Evolutionary conservation across 2,329 filamentous ascomycete species (phyloP).

Genomic region (Exophiala sp.): DNA sequence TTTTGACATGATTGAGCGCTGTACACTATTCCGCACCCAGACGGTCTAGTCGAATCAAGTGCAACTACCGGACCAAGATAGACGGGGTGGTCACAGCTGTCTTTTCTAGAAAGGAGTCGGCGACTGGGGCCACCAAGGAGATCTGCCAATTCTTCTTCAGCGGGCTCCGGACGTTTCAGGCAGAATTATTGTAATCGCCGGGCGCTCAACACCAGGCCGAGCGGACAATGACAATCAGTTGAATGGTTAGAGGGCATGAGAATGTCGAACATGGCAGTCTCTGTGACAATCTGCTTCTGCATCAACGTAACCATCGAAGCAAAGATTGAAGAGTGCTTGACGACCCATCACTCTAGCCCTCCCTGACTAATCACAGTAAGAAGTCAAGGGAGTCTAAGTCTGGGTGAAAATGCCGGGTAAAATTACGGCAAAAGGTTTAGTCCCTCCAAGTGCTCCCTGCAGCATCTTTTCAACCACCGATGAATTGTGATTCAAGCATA

Average conservation of each 20-base stretch:
- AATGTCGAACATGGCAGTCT: background rate
- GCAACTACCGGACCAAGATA: background rate
- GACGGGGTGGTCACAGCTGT: background rate
- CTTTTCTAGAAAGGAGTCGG: background rate
- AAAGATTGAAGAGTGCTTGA: background rate
- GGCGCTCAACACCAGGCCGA: background rate
- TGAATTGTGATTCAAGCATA: too few species aligned
- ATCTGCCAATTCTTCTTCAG: background rate
- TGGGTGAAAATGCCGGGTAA: background rate
- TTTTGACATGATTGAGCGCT: background rate
- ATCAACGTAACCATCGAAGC: background rate
- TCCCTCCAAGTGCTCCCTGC: background rate
- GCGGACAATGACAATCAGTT: background rate
- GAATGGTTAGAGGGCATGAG: background rate
- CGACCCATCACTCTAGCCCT: background rate
- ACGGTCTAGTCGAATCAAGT: background rate
- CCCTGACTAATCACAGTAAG: background rate
- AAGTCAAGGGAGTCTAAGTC: background rate
- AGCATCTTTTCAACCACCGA: too few species aligned
- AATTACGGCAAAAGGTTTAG: conserved; percentile 7
- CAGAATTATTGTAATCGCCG: background rate
- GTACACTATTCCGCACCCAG: background rate
- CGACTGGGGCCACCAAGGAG: background rate
- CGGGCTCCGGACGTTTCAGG: background rate
- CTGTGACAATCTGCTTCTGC: background rate